phyloP scores from a whole-genome alignment of 2,329 filamentous ascomycete species.

The Metarhizium anisopliae region DNA sequence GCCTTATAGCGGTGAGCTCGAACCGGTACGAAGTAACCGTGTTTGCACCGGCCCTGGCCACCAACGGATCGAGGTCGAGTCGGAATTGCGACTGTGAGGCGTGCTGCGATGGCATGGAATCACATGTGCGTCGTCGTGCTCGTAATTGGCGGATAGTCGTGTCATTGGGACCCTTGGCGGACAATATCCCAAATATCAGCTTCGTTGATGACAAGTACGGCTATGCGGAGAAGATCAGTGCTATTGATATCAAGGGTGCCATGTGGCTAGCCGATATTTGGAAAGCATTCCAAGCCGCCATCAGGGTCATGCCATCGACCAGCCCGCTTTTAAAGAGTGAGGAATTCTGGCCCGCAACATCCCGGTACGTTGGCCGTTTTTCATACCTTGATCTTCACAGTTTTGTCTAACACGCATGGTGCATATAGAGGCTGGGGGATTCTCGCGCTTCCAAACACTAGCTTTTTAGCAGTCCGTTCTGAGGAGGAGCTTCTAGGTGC shows the following conservation, averaged over 20 bases:
- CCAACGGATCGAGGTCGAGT: neutral
- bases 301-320: slow-evolving; percentile 14
- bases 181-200: slow-evolving; percentile 45
- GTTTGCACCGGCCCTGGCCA: slow-evolving; percentile 37
- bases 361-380: slow-evolving; percentile 14
- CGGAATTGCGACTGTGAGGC: slow-evolving; percentile 5
- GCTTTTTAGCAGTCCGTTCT: slow-evolving; percentile 29
- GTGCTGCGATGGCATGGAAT: slow-evolving; percentile 14
- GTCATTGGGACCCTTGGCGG: slow-evolving; percentile 25
- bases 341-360: slow-evolving; percentile 18
- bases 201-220: slow-evolving; percentile 39
- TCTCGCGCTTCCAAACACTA: slow-evolving; percentile 33
- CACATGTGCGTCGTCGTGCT: slow-evolving; percentile 30
- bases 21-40: slow-evolving; percentile 54
- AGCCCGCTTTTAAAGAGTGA: slow-evolving; percentile 17
- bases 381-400: neutral
- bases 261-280: slow-evolving; percentile 46
- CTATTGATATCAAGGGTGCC: slow-evolving; percentile 39
- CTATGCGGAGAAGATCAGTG: slow-evolving; percentile 39
- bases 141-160: slow-evolving; percentile 43
- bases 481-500: slow-evolving; percentile 26
- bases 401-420: neutral
- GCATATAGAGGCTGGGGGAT: slow-evolving; percentile 38
- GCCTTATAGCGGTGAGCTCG: slow-evolving; percentile 76
- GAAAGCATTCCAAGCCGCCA: slow-evolving; percentile 22